Conservation (phyloP, 306 rosid genomes). For the Sindora glabra region DNA sequence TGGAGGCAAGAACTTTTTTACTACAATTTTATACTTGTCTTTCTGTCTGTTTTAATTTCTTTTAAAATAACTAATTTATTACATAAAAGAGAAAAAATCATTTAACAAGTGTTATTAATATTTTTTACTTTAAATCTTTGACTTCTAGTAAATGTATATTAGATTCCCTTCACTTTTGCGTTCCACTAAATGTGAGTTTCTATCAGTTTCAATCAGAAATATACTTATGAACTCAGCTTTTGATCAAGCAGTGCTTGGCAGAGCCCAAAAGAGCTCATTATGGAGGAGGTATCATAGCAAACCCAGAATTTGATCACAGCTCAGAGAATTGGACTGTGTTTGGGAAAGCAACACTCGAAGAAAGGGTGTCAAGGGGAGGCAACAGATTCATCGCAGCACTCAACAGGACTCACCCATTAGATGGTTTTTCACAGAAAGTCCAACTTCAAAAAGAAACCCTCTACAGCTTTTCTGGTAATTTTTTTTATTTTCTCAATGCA, state of each 20-base stretch:
- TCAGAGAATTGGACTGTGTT: constrained; percentile 46
- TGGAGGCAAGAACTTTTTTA: constrained; percentile 42
- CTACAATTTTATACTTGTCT: neutral
- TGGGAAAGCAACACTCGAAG: constrained; percentile 48
- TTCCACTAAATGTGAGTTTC: too few species aligned
- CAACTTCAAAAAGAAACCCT: constrained; percentile 40
- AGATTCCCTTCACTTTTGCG: too few species aligned
- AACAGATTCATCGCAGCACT: constrained; percentile 47
- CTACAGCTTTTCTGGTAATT: constrained; percentile 54
- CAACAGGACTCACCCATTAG: constrained; percentile 37
- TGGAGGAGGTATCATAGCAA: constrained; percentile 74
- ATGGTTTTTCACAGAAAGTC: constrained; percentile 56
- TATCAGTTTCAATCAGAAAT: too few species aligned
- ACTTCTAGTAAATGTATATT: too few species aligned
- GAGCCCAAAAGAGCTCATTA: constrained; percentile 47
- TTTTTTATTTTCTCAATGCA: too few species aligned
- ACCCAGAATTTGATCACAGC: constrained; percentile 56
- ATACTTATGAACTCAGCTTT: too few species aligned
- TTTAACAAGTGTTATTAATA: too few species aligned
- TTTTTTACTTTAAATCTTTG: too few species aligned
- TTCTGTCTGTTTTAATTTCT: too few species aligned
- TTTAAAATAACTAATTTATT: too few species aligned
- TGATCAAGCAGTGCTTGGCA: constrained; percentile 45
- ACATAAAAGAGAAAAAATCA: too few species aligned
- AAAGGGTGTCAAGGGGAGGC: constrained; percentile 39